A percentile compares a stretch with the other conserved stretches of the same genome.
phyloP scores from a whole-genome alignment of 495 filamentous ascomycete species.

The Aspergillus mulundensis region DNA sequence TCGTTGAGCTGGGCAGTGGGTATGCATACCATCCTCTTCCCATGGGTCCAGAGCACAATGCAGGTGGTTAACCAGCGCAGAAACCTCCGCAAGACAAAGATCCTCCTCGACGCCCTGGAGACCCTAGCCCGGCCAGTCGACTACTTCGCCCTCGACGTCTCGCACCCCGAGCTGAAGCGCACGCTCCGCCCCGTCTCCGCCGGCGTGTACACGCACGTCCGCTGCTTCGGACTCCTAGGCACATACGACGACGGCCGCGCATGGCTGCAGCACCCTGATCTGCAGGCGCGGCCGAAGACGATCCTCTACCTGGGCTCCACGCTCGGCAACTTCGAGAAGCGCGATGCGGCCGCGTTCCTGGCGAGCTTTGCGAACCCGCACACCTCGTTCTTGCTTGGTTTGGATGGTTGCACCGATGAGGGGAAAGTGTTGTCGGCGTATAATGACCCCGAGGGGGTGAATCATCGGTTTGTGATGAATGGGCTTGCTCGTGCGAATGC shows the following conservation, averaged over 20 bases:
- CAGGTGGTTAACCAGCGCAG: too few species aligned
- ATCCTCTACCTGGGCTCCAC: slow-evolving; percentile 10
- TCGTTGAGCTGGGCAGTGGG: slow-evolving; percentile 79
- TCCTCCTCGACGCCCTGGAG: slow-evolving; percentile 68
- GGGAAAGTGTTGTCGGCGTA: slow-evolving; percentile 2
- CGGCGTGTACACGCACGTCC: slow-evolving; percentile 55
- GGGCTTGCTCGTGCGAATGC: slow-evolving; percentile 1
- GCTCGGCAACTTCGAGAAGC: slow-evolving; percentile 5
- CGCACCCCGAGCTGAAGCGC: slow-evolving; percentile 60
- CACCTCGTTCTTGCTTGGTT: slow-evolving; percentile 1
- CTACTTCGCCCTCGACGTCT: slow-evolving; percentile 78
- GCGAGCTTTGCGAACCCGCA: background rate
- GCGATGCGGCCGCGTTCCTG: slow-evolving; percentile 5
- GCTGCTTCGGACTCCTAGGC: slow-evolving; percentile 65
- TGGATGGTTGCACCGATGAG: slow-evolving; percentile 7
- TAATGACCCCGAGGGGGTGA: slow-evolving; percentile 9
- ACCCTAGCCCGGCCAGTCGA: slow-evolving; percentile 57
- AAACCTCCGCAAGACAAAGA: slow-evolving; percentile 71
- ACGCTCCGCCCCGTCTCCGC: slow-evolving; percentile 61
- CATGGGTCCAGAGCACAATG: too few species aligned
- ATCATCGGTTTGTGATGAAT: slow-evolving; percentile 9
- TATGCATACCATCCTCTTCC: too few species aligned
- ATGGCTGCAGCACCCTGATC: slow-evolving; percentile 61
- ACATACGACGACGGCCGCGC: slow-evolving; percentile 75
- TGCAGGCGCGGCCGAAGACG: slow-evolving; percentile 18